phyloP scores from a whole-genome alignment of 805 yeast genomes.

The Candida maesae region DNA sequence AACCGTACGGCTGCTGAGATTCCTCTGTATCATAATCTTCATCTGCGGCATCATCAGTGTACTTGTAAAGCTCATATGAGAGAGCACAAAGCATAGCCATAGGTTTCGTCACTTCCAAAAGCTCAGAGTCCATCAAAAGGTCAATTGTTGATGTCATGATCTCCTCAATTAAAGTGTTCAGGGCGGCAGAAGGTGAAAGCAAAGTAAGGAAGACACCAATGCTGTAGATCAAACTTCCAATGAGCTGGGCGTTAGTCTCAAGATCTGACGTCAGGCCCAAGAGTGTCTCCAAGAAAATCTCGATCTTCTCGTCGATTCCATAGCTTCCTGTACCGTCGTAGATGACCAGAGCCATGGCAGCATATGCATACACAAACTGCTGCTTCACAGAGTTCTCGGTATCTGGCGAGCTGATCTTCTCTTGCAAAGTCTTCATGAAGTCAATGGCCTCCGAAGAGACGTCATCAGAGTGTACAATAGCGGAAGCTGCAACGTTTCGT shows the following conservation, averaged over 20 bases:
- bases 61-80: slow-evolving; percentile 24
- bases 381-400: slow-evolving; percentile 14
- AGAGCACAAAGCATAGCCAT: slow-evolving; percentile 26
- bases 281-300: slow-evolving; percentile 18
- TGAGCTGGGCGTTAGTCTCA: slow-evolving; percentile 11
- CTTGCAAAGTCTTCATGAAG: slow-evolving; percentile 19
- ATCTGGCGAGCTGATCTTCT: slow-evolving; percentile 16
- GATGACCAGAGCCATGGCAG: slow-evolving; percentile 19
- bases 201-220: slow-evolving; percentile 25
- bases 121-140: slow-evolving; percentile 18
- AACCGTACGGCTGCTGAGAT: slow-evolving; percentile 49
- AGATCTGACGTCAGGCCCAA: slow-evolving; percentile 12
- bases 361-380: slow-evolving; percentile 24
- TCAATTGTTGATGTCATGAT: slow-evolving; percentile 21
- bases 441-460: slow-evolving; percentile 17
- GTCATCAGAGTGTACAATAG: slow-evolving; percentile 24
- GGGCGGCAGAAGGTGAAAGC: slow-evolving; percentile 8
- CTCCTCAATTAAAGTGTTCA: slow-evolving; percentile 22
- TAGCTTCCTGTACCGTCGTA: slow-evolving; percentile 27
- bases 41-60: slow-evolving; percentile 41
- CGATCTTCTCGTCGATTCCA: slow-evolving; percentile 24
- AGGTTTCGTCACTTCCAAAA: slow-evolving; percentile 22
- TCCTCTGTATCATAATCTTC: slow-evolving; percentile 39
- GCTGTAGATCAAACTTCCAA: slow-evolving; percentile 23
- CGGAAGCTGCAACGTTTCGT: slow-evolving; percentile 23